phyloP scores from a whole-genome alignment of 192 early-diverging fungal species.

The Coemansia sp. region DNA sequence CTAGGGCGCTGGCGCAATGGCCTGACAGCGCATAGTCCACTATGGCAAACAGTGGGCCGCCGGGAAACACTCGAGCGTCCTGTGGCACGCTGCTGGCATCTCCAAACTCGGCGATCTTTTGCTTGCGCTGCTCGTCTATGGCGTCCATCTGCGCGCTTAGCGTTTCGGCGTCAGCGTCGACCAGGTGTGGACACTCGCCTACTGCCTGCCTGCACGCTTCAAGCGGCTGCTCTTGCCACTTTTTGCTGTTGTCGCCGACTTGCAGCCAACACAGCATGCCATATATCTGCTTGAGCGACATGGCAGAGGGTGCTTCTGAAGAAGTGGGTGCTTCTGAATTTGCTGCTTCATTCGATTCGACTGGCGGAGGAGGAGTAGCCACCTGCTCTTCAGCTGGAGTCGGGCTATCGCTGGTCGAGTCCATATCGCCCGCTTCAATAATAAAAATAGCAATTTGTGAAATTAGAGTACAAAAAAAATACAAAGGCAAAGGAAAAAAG shows the following conservation, averaged over 20 bases:
- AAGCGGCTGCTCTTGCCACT: conserved; percentile 23
- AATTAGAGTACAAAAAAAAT: not conserved
- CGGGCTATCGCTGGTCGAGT: not conserved
- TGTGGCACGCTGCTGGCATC: conserved; percentile 21
- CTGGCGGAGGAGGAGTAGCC: not conserved
- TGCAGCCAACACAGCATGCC: conserved; percentile 52
- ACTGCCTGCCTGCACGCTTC: conserved; percentile 27
- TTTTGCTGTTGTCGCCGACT: conserved; percentile 21
- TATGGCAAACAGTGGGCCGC: conserved; percentile 41
- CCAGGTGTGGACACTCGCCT: conserved; percentile 31
- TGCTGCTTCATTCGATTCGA: not conserved
- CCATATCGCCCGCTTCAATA: not conserved
- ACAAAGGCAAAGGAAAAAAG: not conserved
- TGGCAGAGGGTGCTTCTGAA: not conserved
- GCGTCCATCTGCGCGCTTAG: conserved; percentile 9
- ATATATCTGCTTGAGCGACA: conserved; percentile 43
- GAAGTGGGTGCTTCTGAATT: not conserved
- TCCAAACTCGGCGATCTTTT: conserved; percentile 19
- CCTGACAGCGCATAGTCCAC: conserved; percentile 31
- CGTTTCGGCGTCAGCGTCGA: conserved; percentile 7
- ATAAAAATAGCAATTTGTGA: not conserved
- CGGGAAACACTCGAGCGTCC: conserved; percentile 28
- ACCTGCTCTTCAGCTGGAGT: not conserved
- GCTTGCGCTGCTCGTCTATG: not conserved
- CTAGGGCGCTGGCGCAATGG: not conserved